Evolutionary conservation across 1,139 yeast species (phyloP), one percentile per base, ranked within the genome.

Genomic region (Meyerozyma guilliermondii): DNA sequence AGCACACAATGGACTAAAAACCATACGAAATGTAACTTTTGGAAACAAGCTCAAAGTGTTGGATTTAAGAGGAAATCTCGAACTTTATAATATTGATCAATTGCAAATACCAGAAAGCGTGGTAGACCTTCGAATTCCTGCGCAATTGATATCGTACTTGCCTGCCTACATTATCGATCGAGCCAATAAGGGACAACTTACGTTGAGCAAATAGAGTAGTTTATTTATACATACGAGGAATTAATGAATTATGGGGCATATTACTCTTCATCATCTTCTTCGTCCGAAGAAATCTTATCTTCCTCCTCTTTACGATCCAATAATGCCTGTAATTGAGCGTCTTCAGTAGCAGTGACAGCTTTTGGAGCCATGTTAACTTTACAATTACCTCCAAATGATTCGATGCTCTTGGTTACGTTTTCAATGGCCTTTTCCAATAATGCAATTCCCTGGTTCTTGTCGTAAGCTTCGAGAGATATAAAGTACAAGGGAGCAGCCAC

Each of bases 401-500:
- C 78, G 58, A 94, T 89, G 42, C 81, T 74, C 54, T 77, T 77
- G 50, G 78, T 75, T 51, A 92, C 86, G 55, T 76, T 80, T 53
- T 78, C 85, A 54, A 92, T 88, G 40, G 98, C 96, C 52, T 77
- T 68, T 56, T 82, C 83, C 58, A 94, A 76, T 43, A 81, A 70
- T 47, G 83, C 85, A 54, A 92, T 76, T 61, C 98, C 98, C 59
- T 83, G 82, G 58, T 78, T 82, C 67, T 92, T 92, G 65, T 92
- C 98, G 56, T 92, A 78, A 41, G 96, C 89, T 64, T 87, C 95
- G 20, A 95, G 87, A 24, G 97, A 87, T 53, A 92, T 75, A 47
- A 92, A 98, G 65, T 91, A 92, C 61, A 91, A 76, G 47, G 99
- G 99, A 42, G 98, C 98, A 47, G 99, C 98, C 40, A 92, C 97